Conservation (phyloP, 495 filamentous ascomycete genomes). For the Penicillium dipodomyicola region DNA sequence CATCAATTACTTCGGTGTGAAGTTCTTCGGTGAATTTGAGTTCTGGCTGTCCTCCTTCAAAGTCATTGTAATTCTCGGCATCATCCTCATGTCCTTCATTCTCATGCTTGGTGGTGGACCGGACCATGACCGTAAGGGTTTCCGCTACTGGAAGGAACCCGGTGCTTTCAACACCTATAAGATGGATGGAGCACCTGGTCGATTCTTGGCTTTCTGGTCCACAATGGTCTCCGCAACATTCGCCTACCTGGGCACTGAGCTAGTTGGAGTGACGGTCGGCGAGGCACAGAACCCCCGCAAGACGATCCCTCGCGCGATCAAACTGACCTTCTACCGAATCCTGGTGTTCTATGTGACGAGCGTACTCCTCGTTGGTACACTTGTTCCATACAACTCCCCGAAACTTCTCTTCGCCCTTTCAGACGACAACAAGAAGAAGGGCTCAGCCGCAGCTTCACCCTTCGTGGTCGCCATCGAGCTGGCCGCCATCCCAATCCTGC, state of each 20-base stretch:
- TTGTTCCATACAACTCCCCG: constrained; percentile 54
- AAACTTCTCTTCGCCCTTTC: constrained; percentile 53
- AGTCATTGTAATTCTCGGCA: constrained; percentile 66
- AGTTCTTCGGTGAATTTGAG: constrained; percentile 76
- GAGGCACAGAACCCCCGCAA: constrained; percentile 76
- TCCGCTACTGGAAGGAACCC: constrained; percentile 75
- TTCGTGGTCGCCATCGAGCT: constrained; percentile 61
- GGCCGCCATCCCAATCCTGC: constrained; percentile 41
- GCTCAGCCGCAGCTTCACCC: constrained; percentile 55
- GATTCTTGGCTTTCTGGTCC: constrained; percentile 76
- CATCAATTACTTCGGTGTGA: constrained; percentile 60
- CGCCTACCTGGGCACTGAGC: constrained; percentile 80
- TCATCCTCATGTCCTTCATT: constrained; percentile 66
- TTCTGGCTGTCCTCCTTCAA: constrained; percentile 80
- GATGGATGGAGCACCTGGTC: constrained; percentile 39
- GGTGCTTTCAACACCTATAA: constrained; percentile 52
- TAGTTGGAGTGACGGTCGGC: constrained; percentile 67
- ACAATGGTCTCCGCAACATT: constrained; percentile 77
- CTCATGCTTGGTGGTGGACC: constrained; percentile 74
- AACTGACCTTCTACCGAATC: constrained; percentile 82
- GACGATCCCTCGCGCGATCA: constrained; percentile 74
- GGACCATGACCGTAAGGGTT: constrained; percentile 66
- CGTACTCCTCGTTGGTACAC: constrained; percentile 52
- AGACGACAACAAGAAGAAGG: constrained; percentile 25
- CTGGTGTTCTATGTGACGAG: constrained; percentile 70